Evolutionary conservation across 768 basidiomycete genomes (phyloP).

Genomic region (Termitomyces sp.): DNA sequence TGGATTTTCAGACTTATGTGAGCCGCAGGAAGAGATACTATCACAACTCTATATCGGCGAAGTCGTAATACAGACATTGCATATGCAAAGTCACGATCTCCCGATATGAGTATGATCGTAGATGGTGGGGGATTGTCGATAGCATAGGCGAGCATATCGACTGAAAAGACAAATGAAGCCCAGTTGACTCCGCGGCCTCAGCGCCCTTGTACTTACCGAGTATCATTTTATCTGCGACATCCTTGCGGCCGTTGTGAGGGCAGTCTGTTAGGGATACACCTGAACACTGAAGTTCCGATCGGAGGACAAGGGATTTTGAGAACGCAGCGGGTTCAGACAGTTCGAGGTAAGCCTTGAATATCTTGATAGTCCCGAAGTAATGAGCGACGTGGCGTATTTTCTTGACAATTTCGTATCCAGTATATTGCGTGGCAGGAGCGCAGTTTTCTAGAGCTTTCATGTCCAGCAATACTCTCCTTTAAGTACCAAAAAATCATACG

Average conservation of each 20-base stretch:
- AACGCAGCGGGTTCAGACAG: constrained; percentile 26
- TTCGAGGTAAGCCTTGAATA: constrained; percentile 55
- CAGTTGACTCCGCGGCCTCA: not conserved
- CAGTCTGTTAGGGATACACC: constrained; percentile 38
- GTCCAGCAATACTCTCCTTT: not conserved
- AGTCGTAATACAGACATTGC: constrained; percentile 52
- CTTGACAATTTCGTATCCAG: constrained; percentile 39
- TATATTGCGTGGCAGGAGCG: constrained; percentile 27
- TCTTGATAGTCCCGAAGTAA: constrained; percentile 40
- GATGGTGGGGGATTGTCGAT: constrained; percentile 50
- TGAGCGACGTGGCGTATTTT: constrained; percentile 43
- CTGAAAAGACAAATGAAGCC: constrained; percentile 24
- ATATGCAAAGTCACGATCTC: constrained; percentile 64
- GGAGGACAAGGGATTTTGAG: constrained; percentile 28
- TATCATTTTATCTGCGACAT: constrained; percentile 47
- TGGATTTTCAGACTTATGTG: constrained; percentile 46
- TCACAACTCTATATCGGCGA: constrained; percentile 45
- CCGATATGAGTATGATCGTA: constrained; percentile 59
- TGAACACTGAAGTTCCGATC: constrained; percentile 42
- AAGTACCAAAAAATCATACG: not conserved
- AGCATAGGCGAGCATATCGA: constrained; percentile 64
- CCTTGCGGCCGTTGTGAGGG: constrained; percentile 29
- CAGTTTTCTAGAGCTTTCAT: constrained; percentile 32
- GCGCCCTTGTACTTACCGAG: constrained; percentile 28
- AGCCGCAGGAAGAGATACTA: constrained; percentile 37